Conservation (phyloP, 805 yeast species). For the Schwanniomyces yamadae region DNA sequence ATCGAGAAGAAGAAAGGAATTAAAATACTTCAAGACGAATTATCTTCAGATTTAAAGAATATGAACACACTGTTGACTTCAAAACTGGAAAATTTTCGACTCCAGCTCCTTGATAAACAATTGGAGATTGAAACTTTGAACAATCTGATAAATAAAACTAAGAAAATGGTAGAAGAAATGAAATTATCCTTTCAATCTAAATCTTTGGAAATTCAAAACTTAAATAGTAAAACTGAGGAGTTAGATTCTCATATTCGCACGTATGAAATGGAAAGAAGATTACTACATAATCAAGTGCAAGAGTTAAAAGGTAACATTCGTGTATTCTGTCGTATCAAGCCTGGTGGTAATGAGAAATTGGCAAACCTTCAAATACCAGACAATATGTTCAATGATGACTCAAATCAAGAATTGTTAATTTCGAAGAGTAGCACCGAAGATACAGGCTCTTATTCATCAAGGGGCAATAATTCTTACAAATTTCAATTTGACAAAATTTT, state of each 20-base stretch:
- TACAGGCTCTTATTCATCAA: constrained; percentile 7
- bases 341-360: constrained; percentile 27
- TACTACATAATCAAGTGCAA: constrained; percentile 71
- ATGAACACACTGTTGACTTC: constrained; percentile 5
- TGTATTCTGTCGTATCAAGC: constrained; percentile 85
- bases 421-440: constrained; percentile 14
- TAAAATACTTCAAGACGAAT: constrained; percentile 7
- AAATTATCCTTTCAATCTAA: constrained; percentile 6
- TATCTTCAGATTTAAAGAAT: constrained; percentile 2
- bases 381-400: constrained; percentile 31
- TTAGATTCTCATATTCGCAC: constrained; percentile 36
- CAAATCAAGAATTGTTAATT: constrained; percentile 34
- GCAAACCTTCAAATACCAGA: constrained; percentile 18
- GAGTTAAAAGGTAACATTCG: constrained; percentile 90
- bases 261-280: constrained; percentile 59
- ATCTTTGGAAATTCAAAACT: constrained; percentile 6
- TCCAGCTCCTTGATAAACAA: not conserved
- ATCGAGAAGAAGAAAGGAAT: constrained; percentile 6
- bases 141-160: constrained; percentile 9
- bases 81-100: no score
- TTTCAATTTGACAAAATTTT: constrained; percentile 84
- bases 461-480: constrained; percentile 18
- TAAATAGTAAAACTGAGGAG: constrained; percentile 6
- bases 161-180: constrained; percentile 9
- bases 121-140: constrained; percentile 15